Base-by-base conservation (phyloP, 768 basidiomycete genomes). In the Fistulinella prunicolor region DNA sequence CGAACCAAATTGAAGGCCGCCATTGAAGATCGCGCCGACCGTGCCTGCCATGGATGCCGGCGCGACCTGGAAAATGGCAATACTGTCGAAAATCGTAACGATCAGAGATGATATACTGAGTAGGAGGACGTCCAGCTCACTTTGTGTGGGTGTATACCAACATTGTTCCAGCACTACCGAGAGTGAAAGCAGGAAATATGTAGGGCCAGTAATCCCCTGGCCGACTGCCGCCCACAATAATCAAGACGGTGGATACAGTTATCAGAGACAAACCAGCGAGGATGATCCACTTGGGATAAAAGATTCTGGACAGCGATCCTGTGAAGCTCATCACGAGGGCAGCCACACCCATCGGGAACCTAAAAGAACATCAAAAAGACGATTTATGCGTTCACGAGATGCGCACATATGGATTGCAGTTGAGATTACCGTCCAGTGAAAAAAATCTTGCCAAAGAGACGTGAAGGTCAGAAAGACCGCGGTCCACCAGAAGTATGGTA, bases 1-100 rank as follows among this genome's bases (percentile, higher is more conserved):
- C 9, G 71, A 71, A 28, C 79, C 78, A 48, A 78, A 64, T 59
- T 82, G 77, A 1, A 80, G 70, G 10, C 76, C 75, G 20, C 73
- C 70, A 48, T 78, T 79, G 68, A 79, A 79, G 34, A 82, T 74
- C 14, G 80, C 81, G 17, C 77, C 77, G 13, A 80, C 71, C 5
- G 74, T 76, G 34, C 81, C 80, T 4, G 78, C 70, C 57, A 77
- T 73, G n/a, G 68, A 66, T 8, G 74, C 49, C 4, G 79, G 79
- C 5, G 71, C 72, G 30, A 70, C 70, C 49, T 68, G 71, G 62
- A 82, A 73, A 30, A 81, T 70, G 13, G 77, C 76, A 38, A 81
- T 75, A 54, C 76, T 80, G 44, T 3, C 16, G n/a, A n/a, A 38
- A 45, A 40, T 2, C 21, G 28, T 39, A 6, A 37, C 32, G 23